Evolutionary conservation across 768 basidiomycete species (phyloP), one percentile per base, ranked within the genome.

Genomic region (Suillus clintonianus): DNA sequence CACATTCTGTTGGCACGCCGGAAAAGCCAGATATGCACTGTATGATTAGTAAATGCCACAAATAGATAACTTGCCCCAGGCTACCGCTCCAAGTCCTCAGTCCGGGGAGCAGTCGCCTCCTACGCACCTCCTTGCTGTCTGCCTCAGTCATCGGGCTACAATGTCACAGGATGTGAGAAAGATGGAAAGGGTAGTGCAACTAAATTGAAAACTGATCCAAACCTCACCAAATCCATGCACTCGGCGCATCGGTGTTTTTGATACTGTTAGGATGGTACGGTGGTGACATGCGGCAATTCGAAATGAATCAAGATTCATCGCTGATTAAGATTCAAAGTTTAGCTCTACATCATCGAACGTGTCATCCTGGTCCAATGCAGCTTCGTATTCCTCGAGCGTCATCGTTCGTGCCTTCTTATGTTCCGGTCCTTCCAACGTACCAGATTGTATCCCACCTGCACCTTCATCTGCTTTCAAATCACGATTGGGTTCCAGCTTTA

Each of bases 371-470:
- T 88, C 85, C 57, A 86, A 67, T 2, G 72, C 68, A 24, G 80
- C 80, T 67, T 89, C 87, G 61, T 83, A 84, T 65, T 86, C 86
- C 66, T 85, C 85, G 43, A 82, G 62, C 30, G 81, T 78, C 47
- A 81, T 68, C 1, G 56, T 65, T 53, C 76, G 80, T 47, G 66
- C 51, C 65, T 79, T 83, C 73, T 89, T 88, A n/a, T 58, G 62
- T 1, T 75, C 65, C 24, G 76, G 74, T 62, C 74, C 71, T 37
- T 72, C 65, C 19, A 55, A 66, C 61, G 13, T 65, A 19, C 24
- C 19, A 41, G 60, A 27, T 69, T 69, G 30, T 56, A 60, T 6
- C 51, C n/a, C 42, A 39, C 54, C 13, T 30, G 41, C 32, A n/a
- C 39, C 32, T 64, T 58, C 43, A 15, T 14, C 39, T 32, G 34